Base-by-base conservation (phyloP, 108 stramenopile genomes). In the Fragilariopsis cylindrus region DNA sequence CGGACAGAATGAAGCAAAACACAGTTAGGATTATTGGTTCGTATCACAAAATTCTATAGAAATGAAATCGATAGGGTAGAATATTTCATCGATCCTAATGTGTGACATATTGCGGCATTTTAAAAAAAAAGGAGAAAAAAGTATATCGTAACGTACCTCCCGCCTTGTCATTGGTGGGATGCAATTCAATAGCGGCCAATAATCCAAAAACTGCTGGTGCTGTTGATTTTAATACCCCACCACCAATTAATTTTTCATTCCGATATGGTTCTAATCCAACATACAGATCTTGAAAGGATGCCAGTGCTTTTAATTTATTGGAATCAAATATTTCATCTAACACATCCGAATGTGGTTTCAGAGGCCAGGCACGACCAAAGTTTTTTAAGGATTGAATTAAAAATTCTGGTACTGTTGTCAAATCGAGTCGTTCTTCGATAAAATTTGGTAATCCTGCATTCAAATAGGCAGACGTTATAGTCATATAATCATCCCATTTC, bases 161-260 rank as follows among this genome's bases (percentile, higher is more conserved):
- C 48, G 85, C 81, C 50, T 81, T 87, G 4, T 66, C 48, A 69
- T 94, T 90, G 19, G 77, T 84, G 9, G 92, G 90, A 69, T 95
- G 91, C 46, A 97, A 72, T 79, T 97, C 97, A 48, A 97, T 87
- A 4, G 95, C 97, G 44, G 95, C 89, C 39, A 97, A 77, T 44
- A 97, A 77, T 1, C 92, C 92, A 83, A 97, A 97, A 18, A 97
- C 95, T 12, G 95, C 96, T 11, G 96, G 95, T 44, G 96, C 96
- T 13, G 90, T 91, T 65, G 92, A 88, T 16, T 76, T 57, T 3
- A 90, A 49, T 2, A 91, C 86, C 1, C 92, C 92, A 63, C 90
- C 92, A 8, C 79, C 83, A 0, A 85, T 16, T 47, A 72, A 65
- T 3, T 76, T 21, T 3, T 74, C 16, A 70, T 92, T 90, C 5